Evolutionary conservation across 2,329 filamentous ascomycete species (phyloP).

Genomic region (Colletotrichum graminicola): DNA sequence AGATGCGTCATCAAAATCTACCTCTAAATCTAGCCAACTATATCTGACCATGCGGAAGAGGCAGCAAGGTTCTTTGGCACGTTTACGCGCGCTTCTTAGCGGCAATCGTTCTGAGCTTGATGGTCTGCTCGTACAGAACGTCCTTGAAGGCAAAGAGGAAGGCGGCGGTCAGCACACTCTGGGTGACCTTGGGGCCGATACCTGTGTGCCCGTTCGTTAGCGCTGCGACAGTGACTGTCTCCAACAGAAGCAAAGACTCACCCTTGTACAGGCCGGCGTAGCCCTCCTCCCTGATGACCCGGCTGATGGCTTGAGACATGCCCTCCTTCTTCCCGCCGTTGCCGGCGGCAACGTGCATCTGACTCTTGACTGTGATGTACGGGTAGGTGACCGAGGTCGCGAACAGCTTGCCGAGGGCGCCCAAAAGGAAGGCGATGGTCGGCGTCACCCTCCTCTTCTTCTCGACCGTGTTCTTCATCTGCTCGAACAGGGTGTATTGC

Average conservation of each 20-base stretch:
- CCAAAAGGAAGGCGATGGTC: conserved; percentile 88
- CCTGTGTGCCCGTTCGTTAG: conserved; percentile 63
- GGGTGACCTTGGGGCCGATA: conserved; percentile 94
- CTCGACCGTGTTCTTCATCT: conserved; percentile 93
- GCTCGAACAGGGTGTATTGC: conserved; percentile 98
- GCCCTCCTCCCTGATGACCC: conserved; percentile 90
- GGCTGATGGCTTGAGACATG: conserved; percentile 80
- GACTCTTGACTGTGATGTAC: conserved; percentile 98
- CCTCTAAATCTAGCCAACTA: conserved; percentile 7
- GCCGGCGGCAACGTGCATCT: conserved; percentile 92
- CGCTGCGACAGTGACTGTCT: neutral
- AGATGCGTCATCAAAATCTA: conserved; percentile 19
- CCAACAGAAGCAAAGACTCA: neutral
- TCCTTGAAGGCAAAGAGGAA: conserved; percentile 99
- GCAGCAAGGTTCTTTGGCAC: neutral
- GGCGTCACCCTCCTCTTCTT: conserved; percentile 80
- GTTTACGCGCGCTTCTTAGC: conserved; percentile 53
- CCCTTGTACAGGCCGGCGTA: conserved; percentile 93
- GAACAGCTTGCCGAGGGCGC: conserved; percentile 92
- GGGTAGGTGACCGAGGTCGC: conserved; percentile 96
- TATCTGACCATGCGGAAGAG: conserved; percentile 44
- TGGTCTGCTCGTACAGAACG: conserved; percentile 86
- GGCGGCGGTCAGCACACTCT: conserved; percentile 95
- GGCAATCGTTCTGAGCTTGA: conserved; percentile 69
- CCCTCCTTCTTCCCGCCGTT: conserved; percentile 82